Evolutionary conservation across 1,139 yeast genomes (phyloP).

Genomic region (Magnusiomyces suaveolens): DNA sequence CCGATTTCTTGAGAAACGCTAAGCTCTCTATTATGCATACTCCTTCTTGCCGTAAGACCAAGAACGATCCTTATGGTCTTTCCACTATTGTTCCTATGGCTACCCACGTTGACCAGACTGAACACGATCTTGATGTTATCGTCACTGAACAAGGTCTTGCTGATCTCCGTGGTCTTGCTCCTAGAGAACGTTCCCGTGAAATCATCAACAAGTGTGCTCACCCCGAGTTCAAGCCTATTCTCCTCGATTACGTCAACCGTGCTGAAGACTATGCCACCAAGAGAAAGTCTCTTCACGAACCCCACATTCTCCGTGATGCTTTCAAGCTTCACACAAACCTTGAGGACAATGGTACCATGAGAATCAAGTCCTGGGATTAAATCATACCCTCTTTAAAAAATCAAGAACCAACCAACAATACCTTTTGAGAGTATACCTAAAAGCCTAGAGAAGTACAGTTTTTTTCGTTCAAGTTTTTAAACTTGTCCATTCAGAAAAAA

Average conservation of each 20-base stretch:
- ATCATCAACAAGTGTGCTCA: conserved; percentile 86
- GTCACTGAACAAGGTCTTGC: conserved; percentile 97
- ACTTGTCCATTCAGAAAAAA: no score
- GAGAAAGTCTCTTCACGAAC: conserved; percentile 80
- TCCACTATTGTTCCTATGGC: conserved; percentile 95
- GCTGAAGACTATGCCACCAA: conserved; percentile 66
- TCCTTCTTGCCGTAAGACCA: conserved; percentile 89
- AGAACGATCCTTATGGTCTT: conserved; percentile 87
- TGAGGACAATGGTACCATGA: conserved; percentile 93
- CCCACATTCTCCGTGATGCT: conserved; percentile 82
- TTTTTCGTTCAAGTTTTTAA: no score
- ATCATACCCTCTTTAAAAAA: no score
- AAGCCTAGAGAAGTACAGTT: no score
- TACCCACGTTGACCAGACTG: conserved; percentile 93
- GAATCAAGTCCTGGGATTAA: conserved; percentile 60
- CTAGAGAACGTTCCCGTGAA: conserved; percentile 82
- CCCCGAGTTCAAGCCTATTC: conserved; percentile 81
- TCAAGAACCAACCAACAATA: no score
- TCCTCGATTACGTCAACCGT: conserved; percentile 75
- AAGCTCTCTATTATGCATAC: conserved; percentile 96
- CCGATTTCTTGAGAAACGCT: conserved; percentile 91
- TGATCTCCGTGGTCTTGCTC: conserved; percentile 88
- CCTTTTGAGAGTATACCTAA: no score
- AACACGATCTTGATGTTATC: conserved; percentile 85
- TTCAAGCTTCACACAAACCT: conserved; percentile 89